phyloP scores from a whole-genome alignment of 305 asterid species.

The Fraxinus paxiana region DNA sequence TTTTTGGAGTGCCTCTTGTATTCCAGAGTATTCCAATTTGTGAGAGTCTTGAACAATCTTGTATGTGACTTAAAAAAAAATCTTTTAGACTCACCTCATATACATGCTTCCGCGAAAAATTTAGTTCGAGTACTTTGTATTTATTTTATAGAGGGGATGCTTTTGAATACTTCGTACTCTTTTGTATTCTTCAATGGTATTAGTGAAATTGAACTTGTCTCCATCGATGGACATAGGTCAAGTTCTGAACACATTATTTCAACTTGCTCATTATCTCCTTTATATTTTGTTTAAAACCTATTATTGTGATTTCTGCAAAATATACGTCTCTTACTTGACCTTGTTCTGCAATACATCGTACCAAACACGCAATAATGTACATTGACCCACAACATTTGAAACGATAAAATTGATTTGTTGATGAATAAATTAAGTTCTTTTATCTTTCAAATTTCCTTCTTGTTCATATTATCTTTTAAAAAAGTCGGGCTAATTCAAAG shows the following conservation, averaged over 20 bases:
- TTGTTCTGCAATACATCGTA: background rate
- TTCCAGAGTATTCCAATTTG: background rate
- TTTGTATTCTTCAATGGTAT: background rate
- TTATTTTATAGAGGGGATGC: background rate
- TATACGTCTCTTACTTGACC: background rate
- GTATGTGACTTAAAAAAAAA: background rate
- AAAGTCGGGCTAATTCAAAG: constrained; percentile 21
- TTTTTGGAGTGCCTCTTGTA: background rate
- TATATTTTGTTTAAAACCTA: background rate
- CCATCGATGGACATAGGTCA: background rate
- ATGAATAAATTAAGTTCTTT: background rate
- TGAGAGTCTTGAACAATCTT: background rate
- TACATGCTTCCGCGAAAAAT: background rate
- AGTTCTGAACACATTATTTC: background rate
- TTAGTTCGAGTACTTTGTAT: background rate
- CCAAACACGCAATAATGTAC: background rate
- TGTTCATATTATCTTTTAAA: background rate
- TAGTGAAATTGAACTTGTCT: background rate
- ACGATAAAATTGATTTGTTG: background rate
- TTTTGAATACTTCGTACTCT: background rate
- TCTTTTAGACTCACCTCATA: background rate
- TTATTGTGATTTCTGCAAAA: background rate
- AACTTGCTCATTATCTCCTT: background rate
- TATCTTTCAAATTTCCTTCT: background rate
- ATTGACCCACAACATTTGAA: background rate